A percentile compares a stretch with the other conserved stretches of the same genome.
These are phyloP conservation scores for Achlya hypogyna DNA, from an alignment of 352 stramenopile species.

Conservation along the genomic window DNA sequence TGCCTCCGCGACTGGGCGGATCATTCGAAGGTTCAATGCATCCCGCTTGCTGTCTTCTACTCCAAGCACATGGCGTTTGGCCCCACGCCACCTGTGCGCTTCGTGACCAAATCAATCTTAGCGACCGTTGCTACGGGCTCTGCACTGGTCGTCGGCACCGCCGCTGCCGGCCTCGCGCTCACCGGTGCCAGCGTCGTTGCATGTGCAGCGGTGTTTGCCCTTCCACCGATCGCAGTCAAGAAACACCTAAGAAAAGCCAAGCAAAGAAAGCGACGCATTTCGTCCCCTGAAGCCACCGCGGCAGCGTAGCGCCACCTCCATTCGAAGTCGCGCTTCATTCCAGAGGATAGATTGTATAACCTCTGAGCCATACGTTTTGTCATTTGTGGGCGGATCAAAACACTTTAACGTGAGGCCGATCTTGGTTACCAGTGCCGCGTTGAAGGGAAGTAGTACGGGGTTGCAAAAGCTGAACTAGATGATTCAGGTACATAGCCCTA, in stretches of 20 bases:
- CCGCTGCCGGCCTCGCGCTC: background rate
- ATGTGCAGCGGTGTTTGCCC: background rate
- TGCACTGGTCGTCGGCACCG: background rate
- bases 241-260: background rate
- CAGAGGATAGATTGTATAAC: too few relatives aligned
- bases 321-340: too few relatives aligned
- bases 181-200: background rate
- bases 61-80: slow-evolving; percentile 16
- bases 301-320: too few relatives aligned
- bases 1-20: slow-evolving; percentile 9
- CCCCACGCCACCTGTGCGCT: slow-evolving; percentile 1
- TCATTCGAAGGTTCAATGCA: slow-evolving; percentile 14
- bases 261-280: background rate
- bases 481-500: too few relatives aligned
- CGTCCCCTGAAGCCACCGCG: too few relatives aligned
- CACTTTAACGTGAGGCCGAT: too few relatives aligned
- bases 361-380: too few relatives aligned
- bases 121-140: slow-evolving; percentile 3
- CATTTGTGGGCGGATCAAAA: too few relatives aligned
- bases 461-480: too few relatives aligned
- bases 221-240: background rate
- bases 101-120: slow-evolving; percentile 14
- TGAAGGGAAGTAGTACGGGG: too few relatives aligned
- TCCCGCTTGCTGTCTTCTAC: slow-evolving; percentile 1
- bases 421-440: too few relatives aligned